Percentiles rank a stretch among this genome's conserved stretches.
These are phyloP conservation scores for Tolypocladium guangdongense DNA, from an alignment of 2,329 filamentous ascomycete genomes.

Conservation along the genomic window DNA sequence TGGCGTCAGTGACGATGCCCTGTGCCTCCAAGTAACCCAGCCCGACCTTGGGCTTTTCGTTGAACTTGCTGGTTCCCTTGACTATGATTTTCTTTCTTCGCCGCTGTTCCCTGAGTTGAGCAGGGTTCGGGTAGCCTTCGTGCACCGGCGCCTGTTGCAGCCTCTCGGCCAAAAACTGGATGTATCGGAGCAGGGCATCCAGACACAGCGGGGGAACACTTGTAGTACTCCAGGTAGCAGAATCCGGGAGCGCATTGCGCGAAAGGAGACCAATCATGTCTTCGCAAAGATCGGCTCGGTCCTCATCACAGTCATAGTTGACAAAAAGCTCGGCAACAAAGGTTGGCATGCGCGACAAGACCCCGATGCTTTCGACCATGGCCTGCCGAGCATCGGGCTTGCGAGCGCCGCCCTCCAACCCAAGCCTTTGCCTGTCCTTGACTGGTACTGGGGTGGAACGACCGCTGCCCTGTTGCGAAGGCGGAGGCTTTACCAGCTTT, in stretches of 20 bases:
- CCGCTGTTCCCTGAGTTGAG: conserved; percentile 58
- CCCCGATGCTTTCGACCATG: conserved; percentile 95
- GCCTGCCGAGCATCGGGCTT: conserved; percentile 94
- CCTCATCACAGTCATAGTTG: conserved; percentile 94
- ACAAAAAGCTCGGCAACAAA: conserved; percentile 95
- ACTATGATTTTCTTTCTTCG: conserved; percentile 81
- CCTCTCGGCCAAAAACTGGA: conserved; percentile 85
- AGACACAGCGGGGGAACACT: conserved; percentile 93
- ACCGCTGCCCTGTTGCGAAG: conserved; percentile 66
- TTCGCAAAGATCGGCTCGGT: conserved; percentile 84
- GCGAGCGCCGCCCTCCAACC: conserved; percentile 79
- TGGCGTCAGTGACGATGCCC: conserved; percentile 69
- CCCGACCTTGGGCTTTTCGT: conserved; percentile 84
- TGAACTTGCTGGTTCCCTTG: conserved; percentile 81
- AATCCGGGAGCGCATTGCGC: conserved; percentile 90
- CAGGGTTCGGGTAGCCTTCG: conserved; percentile 57
- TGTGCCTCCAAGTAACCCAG: conserved; percentile 77
- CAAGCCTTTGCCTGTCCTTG: conserved; percentile 84
- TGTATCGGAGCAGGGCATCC: conserved; percentile 80
- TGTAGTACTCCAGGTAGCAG: conserved; percentile 96
- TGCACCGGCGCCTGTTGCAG: conserved; percentile 57
- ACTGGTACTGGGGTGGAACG: conserved; percentile 83
- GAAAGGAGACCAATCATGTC: conserved; percentile 90
- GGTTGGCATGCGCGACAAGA: conserved; percentile 80
- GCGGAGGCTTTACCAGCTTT: conserved; percentile 67